phyloP scores from a whole-genome alignment of 2,329 filamentous ascomycete species.

The Botrytis fragariae region DNA sequence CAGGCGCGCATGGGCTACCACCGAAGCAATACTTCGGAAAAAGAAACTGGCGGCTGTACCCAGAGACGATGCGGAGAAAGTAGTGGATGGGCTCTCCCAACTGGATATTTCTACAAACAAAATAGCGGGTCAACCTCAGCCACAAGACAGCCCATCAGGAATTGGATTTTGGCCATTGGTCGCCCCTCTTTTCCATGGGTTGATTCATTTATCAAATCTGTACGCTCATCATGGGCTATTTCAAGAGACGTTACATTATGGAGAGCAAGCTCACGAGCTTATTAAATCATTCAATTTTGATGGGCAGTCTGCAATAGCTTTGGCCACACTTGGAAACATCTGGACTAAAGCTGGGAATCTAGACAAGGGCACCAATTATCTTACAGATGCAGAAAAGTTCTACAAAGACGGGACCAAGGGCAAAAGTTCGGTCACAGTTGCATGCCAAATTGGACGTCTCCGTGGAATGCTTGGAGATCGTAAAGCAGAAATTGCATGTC shows the following conservation, averaged over 20 bases:
- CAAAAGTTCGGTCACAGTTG: slow-evolving; percentile 48
- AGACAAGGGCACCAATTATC: slow-evolving; percentile 55
- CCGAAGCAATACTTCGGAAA: slow-evolving; percentile 34
- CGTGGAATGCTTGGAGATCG: slow-evolving; percentile 47
- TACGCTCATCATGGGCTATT: slow-evolving; percentile 85
- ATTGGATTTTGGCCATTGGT: slow-evolving; percentile 80
- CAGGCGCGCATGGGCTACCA: slow-evolving; percentile 41
- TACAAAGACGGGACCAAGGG: slow-evolving; percentile 48
- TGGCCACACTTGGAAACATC: slow-evolving; percentile 55
- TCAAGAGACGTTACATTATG: slow-evolving; percentile 84
- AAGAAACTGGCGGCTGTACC: slow-evolving; percentile 6
- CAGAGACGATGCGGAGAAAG: slow-evolving; percentile 29
- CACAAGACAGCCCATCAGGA: slow-evolving; percentile 45
- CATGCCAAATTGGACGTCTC: slow-evolving; percentile 56
- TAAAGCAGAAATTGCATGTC: slow-evolving; percentile 48
- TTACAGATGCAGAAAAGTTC: slow-evolving; percentile 52
- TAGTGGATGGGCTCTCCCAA: slow-evolving; percentile 38
- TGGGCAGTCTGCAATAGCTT: slow-evolving; percentile 51
- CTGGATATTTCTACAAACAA: slow-evolving; percentile 40
- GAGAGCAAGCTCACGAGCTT: slow-evolving; percentile 77
- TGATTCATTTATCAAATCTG: slow-evolving; percentile 71
- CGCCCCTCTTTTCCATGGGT: slow-evolving; percentile 66
- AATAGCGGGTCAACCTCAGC: slow-evolving; percentile 41
- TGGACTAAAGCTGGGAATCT: slow-evolving; percentile 57
- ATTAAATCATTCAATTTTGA: slow-evolving; percentile 45